Conservation (phyloP, 2,329 filamentous ascomycete species). For the Colletotrichum lupini region DNA sequence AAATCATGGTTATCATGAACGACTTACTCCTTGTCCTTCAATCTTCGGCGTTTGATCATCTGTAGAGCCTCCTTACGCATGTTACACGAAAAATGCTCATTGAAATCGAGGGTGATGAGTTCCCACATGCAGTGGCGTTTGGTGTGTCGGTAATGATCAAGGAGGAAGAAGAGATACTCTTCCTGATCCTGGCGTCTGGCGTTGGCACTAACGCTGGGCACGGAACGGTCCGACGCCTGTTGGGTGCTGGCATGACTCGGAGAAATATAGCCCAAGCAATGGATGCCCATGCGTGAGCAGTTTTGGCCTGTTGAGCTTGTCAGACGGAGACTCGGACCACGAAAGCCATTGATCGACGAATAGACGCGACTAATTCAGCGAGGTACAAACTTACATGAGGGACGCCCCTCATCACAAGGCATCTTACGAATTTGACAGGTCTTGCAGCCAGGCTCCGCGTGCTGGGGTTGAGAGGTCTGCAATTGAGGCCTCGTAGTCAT, state of each 20-base stretch:
- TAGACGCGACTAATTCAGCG: background rate
- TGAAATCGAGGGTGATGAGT: constrained; percentile 32
- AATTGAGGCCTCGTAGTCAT: constrained; percentile 32
- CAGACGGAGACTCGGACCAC: background rate
- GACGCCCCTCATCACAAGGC: constrained; percentile 33
- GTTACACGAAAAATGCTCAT: constrained; percentile 30
- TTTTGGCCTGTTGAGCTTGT: constrained; percentile 27
- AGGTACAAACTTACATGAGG: constrained; percentile 21
- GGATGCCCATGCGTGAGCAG: constrained; percentile 34
- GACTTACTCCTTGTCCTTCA: constrained; percentile 32
- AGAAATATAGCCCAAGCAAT: constrained; percentile 30
- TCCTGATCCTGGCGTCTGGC: constrained; percentile 34
- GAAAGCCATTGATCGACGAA: background rate
- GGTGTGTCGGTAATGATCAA: constrained; percentile 32
- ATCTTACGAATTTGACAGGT: constrained; percentile 34
- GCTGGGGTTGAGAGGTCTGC: constrained; percentile 21
- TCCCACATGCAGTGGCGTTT: constrained; percentile 35
- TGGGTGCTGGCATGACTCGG: constrained; percentile 33
- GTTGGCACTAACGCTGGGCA: constrained; percentile 25
- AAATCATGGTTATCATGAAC: too few species aligned
- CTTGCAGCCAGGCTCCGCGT: constrained; percentile 28
- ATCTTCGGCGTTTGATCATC: constrained; percentile 33
- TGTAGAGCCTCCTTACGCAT: constrained; percentile 35
- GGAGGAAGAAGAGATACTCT: constrained; percentile 33
- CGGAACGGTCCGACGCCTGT: constrained; percentile 26